Conservation (phyloP, 768 basidiomycete genomes). For the Panaeolus cyanescens region DNA sequence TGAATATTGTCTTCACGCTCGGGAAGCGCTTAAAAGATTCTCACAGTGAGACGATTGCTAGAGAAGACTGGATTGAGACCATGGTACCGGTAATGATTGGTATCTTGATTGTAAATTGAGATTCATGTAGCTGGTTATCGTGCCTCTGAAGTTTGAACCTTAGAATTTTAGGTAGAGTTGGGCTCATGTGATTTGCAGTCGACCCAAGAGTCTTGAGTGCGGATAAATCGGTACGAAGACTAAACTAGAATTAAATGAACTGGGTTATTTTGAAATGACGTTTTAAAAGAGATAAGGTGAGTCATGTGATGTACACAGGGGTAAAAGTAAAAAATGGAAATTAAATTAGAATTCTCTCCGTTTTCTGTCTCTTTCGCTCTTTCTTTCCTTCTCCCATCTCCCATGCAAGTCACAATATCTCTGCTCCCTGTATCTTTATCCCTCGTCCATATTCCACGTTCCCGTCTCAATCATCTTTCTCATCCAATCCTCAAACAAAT, state of each 20-base stretch:
- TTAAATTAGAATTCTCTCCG: neutral
- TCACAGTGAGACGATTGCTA: neutral
- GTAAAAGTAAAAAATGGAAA: neutral
- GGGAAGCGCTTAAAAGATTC: neutral
- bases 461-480: constrained; percentile 58
- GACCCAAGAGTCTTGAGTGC: neutral
- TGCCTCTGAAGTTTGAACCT: neutral
- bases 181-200: neutral
- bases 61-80: neutral
- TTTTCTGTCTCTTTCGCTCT: neutral
- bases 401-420: constrained; percentile 60
- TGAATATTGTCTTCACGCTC: neutral
- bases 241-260: neutral
- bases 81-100: neutral
- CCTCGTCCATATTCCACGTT: constrained; percentile 74
- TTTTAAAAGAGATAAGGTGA: neutral
- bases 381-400: constrained; percentile 9
- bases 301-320: neutral
- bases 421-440: constrained; percentile 72
- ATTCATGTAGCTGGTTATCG: neutral
- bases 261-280: neutral
- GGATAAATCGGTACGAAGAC: neutral
- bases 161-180: neutral
- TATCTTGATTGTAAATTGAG: neutral
- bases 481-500: constrained; percentile 70